phyloP scores from a whole-genome alignment of 2,329 filamentous ascomycete genomes.

The Alternaria tenuissima region DNA sequence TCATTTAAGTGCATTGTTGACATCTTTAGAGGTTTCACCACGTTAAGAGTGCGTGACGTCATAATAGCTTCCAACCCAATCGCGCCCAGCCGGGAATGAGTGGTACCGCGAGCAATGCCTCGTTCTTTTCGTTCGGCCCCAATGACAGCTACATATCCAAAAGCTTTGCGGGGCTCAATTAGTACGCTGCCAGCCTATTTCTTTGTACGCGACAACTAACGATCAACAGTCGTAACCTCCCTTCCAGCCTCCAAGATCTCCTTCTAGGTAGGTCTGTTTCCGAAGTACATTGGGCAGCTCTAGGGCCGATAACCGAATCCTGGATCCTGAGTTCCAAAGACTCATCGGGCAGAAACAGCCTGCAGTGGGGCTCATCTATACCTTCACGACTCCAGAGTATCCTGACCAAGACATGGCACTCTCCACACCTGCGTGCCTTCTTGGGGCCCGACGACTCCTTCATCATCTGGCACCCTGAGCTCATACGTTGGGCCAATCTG shows the following conservation, averaged over 20 bases:
- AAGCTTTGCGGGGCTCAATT: constrained; percentile 40
- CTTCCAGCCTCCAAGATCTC: constrained; percentile 37
- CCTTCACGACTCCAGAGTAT: constrained; percentile 33
- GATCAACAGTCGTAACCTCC: constrained; percentile 37
- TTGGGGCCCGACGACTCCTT: constrained; percentile 42
- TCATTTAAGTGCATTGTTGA: neutral
- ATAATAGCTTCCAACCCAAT: constrained; percentile 37
- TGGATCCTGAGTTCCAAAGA: constrained; percentile 48
- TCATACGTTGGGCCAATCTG: constrained; percentile 44
- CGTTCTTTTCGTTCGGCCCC: constrained; percentile 48
- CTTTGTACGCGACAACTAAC: constrained; percentile 9
- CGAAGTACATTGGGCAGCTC: constrained; percentile 44
- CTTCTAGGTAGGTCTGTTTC: constrained; percentile 33
- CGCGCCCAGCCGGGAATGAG: constrained; percentile 34
- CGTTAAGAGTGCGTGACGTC: constrained; percentile 36
- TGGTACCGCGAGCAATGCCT: constrained; percentile 28
- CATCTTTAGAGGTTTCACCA: neutral
- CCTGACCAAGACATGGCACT: constrained; percentile 37
- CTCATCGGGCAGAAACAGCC: constrained; percentile 29
- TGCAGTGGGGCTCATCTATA: constrained; percentile 40
- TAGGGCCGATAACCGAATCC: constrained; percentile 41
- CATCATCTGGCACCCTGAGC: constrained; percentile 46
- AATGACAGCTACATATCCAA: constrained; percentile 46
- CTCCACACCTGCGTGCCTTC: constrained; percentile 41
- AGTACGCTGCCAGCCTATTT: constrained; percentile 29